These are phyloP conservation scores for Boletus speciosus DNA, from an alignment of 768 basidiomycete genomes.

Conservation along the genomic window DNA sequence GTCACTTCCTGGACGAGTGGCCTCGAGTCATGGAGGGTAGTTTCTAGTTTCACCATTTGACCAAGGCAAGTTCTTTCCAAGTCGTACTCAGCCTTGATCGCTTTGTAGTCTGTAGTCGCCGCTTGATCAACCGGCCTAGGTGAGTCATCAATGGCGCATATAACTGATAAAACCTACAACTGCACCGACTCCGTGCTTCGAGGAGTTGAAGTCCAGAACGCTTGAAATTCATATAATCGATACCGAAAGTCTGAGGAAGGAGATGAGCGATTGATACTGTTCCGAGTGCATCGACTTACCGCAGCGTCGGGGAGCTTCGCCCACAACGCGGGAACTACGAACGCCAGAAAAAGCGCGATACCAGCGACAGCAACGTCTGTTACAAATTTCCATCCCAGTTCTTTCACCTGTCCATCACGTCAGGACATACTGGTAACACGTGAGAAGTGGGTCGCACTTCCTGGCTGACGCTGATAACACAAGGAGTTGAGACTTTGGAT, in stretches of 20 bases:
- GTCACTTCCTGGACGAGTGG: constrained; percentile 21
- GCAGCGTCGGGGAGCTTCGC: constrained; percentile 1
- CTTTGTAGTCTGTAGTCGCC: constrained; percentile 6
- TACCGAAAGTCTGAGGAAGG: constrained; percentile 1
- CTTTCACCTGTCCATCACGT: constrained; percentile 13
- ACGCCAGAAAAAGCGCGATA: constrained; percentile 13
- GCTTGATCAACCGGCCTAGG: not conserved
- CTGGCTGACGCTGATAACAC: constrained; percentile 10
- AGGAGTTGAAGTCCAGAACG: constrained; percentile 5
- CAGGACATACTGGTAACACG: not conserved
- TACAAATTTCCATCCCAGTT: constrained; percentile 16
- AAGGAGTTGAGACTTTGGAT: not conserved
- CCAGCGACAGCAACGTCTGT: constrained; percentile 13
- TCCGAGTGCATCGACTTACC: not conserved
- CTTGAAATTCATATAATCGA: constrained; percentile 4
- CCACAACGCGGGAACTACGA: constrained; percentile 10
- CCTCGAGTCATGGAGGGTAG: constrained; percentile 5
- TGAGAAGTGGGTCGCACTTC: constrained; percentile 6
- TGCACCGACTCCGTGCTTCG: not conserved
- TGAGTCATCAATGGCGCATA: not conserved
- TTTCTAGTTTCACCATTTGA: constrained; percentile 17
- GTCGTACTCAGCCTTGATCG: constrained; percentile 7
- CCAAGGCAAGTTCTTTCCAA: constrained; percentile 11
- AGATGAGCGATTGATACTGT: not conserved
- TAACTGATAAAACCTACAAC: constrained; percentile 3